Evolutionary conservation across 2,329 filamentous ascomycete species (phyloP).

Genomic region (Neurospora sp.): DNA sequence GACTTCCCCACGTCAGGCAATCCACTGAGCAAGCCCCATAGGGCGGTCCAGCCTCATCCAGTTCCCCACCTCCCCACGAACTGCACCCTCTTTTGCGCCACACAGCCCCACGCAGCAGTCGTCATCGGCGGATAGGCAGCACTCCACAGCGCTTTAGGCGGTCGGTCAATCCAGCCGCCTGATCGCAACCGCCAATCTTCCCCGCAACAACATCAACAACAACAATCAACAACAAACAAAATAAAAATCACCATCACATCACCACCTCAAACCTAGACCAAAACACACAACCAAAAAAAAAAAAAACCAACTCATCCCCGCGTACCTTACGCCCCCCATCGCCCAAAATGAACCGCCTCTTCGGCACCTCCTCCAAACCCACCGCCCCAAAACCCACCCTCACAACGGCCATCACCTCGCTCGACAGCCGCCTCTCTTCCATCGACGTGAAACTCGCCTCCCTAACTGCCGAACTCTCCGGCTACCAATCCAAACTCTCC

Average conservation of each 20-base stretch:
- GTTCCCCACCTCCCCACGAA: background rate
- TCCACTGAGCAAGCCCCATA: background rate
- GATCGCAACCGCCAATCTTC: background rate
- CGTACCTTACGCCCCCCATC: background rate
- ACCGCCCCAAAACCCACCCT: slow-evolving; percentile 72
- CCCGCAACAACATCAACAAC: background rate
- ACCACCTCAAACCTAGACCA: no score
- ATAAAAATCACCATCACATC: no score
- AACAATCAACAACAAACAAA: background rate
- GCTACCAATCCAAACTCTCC: slow-evolving; percentile 77
- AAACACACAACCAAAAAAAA: no score
- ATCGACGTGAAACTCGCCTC: slow-evolving; percentile 93
- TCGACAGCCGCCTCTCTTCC: slow-evolving; percentile 73
- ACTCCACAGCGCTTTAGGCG: background rate
- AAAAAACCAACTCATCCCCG: no score
- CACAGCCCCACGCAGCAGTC: background rate
- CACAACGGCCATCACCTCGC: slow-evolving; percentile 70
- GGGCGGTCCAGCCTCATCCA: background rate
- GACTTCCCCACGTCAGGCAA: no score
- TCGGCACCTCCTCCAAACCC: slow-evolving; percentile 66
- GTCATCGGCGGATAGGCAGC: background rate
- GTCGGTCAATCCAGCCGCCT: background rate
- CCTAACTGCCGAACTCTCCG: slow-evolving; percentile 79
- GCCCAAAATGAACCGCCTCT: slow-evolving; percentile 78
- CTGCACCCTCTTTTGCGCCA: background rate